Percentiles rank a stretch among this genome's conserved stretches.
Evolutionary conservation across 106 monocot species (phyloP).

Genomic region (Platanthera guangdongensis): DNA sequence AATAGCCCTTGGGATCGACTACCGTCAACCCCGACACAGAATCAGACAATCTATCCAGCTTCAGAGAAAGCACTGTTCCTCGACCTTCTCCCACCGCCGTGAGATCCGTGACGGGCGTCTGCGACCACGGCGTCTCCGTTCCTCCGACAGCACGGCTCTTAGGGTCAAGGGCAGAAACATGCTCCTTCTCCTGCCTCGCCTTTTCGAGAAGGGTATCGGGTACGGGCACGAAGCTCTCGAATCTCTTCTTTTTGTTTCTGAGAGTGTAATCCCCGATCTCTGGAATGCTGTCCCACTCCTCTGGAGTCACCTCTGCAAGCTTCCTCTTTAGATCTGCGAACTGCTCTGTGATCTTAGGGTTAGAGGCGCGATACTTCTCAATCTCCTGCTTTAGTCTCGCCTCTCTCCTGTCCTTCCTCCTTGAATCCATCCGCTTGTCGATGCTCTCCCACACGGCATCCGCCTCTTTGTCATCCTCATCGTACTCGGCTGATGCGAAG

Average conservation of each 20-base stretch:
- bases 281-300: slow-evolving; percentile 95
- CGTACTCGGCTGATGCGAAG: slow-evolving; percentile 92
- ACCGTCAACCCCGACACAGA: slow-evolving; percentile 90
- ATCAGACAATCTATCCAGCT: slow-evolving; percentile 90
- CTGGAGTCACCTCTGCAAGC: slow-evolving; percentile 53
- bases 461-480: slow-evolving; percentile 97
- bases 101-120: slow-evolving; percentile 89
- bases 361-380: slow-evolving; percentile 93
- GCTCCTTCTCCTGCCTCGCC: slow-evolving; percentile 95
- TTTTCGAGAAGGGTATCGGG: slow-evolving; percentile 94
- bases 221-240: slow-evolving; percentile 97
- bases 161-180: slow-evolving; percentile 85
- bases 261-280: slow-evolving; percentile 93
- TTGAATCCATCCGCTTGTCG: slow-evolving; percentile 78
- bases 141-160: slow-evolving; percentile 84
- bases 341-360: slow-evolving; percentile 98
- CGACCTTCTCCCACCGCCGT: slow-evolving; percentile 95
- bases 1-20: slow-evolving; percentile 92
- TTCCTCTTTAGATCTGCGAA: slow-evolving; percentile 94
- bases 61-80: slow-evolving; percentile 85
- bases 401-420: slow-evolving; percentile 83
- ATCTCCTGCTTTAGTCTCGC: slow-evolving; percentile 92
- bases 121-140: slow-evolving; percentile 87
- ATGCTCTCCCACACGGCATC: slow-evolving; percentile 96
- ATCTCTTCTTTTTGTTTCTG: slow-evolving; percentile 95